Percentiles rank a stretch among this genome's conserved stretches.
These are phyloP conservation scores for Begonia fuchsioides DNA, from an alignment of 306 rosid genomes.

Conservation along the genomic window DNA sequence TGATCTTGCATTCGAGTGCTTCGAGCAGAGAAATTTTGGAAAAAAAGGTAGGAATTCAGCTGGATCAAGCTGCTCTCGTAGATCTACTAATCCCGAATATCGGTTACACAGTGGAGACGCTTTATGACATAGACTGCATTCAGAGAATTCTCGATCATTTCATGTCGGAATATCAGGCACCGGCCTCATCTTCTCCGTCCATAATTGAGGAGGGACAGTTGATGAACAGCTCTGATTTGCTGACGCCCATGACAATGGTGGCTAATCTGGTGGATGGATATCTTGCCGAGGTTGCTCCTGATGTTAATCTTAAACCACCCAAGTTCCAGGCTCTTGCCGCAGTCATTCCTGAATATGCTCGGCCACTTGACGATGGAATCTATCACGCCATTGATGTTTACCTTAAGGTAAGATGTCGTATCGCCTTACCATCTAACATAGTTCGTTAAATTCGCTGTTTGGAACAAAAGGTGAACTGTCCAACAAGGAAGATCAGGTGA, in stretches of 20 bases:
- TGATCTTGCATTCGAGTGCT: conserved; percentile 42
- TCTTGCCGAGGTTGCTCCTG: conserved; percentile 88
- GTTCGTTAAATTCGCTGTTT: background rate
- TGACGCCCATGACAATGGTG: conserved; percentile 44
- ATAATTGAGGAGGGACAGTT: conserved; percentile 43
- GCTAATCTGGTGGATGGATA: conserved; percentile 68
- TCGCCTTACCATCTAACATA: background rate
- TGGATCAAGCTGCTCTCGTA: conserved; percentile 61
- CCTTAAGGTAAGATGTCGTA: conserved; percentile 50
- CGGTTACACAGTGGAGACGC: conserved; percentile 71
- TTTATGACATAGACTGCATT: conserved; percentile 71
- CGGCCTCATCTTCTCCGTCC: conserved; percentile 24
- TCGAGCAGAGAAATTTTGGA: conserved; percentile 49
- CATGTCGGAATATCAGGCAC: conserved; percentile 34
- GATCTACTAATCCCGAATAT: conserved; percentile 73
- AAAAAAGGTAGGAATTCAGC: conserved; percentile 51
- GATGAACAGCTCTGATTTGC: conserved; percentile 27
- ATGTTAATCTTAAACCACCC: conserved; percentile 49
- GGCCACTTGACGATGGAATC: conserved; percentile 68
- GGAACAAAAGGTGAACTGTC: too few species aligned
- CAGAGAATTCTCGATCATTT: conserved; percentile 85
- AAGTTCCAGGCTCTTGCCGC: conserved; percentile 74
- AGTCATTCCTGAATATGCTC: conserved; percentile 60
- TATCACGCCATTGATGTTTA: conserved; percentile 75
- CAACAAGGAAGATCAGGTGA: too few species aligned